Percentiles rank a stretch among this genome's conserved stretches.
These are phyloP conservation scores for Acanthamoeba sp. DNA, from an alignment of 208 protist genomes.

Conservation along the genomic window DNA sequence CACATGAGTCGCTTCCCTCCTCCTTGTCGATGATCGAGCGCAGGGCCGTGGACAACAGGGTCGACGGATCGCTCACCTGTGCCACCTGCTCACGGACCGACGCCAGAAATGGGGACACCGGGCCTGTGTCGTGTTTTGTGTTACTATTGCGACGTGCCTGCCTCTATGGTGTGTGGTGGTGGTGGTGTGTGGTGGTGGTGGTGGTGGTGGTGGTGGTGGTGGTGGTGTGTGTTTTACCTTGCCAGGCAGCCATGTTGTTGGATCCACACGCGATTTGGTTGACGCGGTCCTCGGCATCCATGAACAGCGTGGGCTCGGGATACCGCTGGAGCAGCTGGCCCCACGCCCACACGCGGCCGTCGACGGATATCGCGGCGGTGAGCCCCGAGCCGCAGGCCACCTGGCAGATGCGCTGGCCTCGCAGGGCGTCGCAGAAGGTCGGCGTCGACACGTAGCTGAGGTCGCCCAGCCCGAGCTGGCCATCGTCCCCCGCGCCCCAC, in stretches of 20 bases:
- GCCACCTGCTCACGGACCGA: background rate
- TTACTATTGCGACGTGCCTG: too few relatives aligned
- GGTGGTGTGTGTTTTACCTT: background rate
- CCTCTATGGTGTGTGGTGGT: too few relatives aligned
- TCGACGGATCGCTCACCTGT: background rate
- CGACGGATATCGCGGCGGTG: background rate
- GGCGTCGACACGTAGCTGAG: background rate
- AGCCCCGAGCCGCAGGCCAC: background rate
- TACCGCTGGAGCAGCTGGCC: background rate
- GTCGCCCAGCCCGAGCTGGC: background rate
- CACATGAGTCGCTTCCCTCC: background rate
- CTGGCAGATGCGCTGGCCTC: background rate
- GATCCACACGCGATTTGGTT: background rate
- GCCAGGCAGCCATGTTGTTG: conserved; percentile 5
- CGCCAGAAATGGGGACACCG: background rate
- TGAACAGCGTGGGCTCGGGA: background rate
- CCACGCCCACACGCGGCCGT: conserved; percentile 7
- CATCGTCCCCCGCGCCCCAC: background rate
- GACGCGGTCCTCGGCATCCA: background rate
- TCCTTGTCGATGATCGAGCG: conserved; percentile 5
- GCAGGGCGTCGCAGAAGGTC: conserved; percentile 13
- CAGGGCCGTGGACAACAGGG: background rate
- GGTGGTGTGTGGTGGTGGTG: too few relatives aligned
- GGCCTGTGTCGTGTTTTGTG: background rate
- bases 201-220: too few relatives aligned